Base-by-base conservation (phyloP, 1,284 basidiomycete species). In the Hypsizygus ulmarius region DNA sequence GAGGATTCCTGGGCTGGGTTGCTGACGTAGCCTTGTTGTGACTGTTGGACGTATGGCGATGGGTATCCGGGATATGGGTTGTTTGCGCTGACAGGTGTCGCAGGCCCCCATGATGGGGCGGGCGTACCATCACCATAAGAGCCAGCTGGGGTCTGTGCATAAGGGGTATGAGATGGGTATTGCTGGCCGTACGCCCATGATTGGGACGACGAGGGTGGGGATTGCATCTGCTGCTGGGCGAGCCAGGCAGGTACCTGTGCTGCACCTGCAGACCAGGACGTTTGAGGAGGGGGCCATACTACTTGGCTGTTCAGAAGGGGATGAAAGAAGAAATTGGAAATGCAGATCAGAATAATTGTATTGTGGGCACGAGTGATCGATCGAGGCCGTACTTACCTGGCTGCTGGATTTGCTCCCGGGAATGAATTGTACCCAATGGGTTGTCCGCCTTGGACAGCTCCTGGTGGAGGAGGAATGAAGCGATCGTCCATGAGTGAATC, bases 401-500 rank as follows among this genome's bases (percentile, higher is more conserved):
- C 16, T 43, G 35, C 42, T 1, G 25, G 21, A 25, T 25, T 35
- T 32, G 47, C 52, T 30, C 51, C 54, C 11, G 49, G 49, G 15
- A 56, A 47, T 12, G 51, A 44, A 38, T 49, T 45, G 38, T 34
- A 49, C 27, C 12, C 18, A 32, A 47, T 11, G 10, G 50, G 40
- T 14, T 48, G 44, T 18, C 47, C 45, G 28, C 51, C 48, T 9
- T 40, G 40, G 4, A 35, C 19, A 5, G 46, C 52, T 8, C 43
- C 48, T 11, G 16, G 39, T 6, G 55, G 54, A 8, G 50, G 52
- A 2, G 50, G 50, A 18, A 54, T 54, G 36, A 52, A 50, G 2
- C 38, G 21, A 7, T 25, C 21, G 21, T 25, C 21, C 21, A 25
- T 25, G 21, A 25, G 21, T 7, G 21, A 4, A 25, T 25, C 21